Conservation (phyloP, 2,329 filamentous ascomycete species). For the Cyclaneusma minus region DNA sequence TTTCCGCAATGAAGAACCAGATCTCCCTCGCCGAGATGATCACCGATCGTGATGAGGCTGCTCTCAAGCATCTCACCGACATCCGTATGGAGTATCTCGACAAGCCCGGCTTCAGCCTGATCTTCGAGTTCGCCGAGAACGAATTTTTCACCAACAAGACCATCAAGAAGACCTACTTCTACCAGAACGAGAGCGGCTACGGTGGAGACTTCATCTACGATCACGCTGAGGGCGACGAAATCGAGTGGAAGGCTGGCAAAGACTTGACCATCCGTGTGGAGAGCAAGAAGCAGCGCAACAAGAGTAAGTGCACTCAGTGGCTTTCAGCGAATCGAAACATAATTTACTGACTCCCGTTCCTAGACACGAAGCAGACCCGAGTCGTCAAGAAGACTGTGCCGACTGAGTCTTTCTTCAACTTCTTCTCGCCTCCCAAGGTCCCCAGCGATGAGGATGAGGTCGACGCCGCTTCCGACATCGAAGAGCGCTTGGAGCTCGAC, state of each 20-base stretch:
- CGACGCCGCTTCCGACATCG: constrained; percentile 75
- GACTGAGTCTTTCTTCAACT: constrained; percentile 89
- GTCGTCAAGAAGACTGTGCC: constrained; percentile 99
- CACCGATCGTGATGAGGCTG: constrained; percentile 90
- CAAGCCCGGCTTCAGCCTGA: constrained; percentile 92
- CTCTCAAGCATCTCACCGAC: constrained; percentile 77
- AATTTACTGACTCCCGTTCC: constrained; percentile 1
- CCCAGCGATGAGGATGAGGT: constrained; percentile 56
- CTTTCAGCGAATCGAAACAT: neutral
- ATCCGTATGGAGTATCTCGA: constrained; percentile 99
- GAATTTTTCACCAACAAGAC: constrained; percentile 96
- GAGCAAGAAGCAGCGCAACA: constrained; percentile 99
- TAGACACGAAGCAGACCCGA: constrained; percentile 97
- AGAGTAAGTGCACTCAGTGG: constrained; percentile 50
- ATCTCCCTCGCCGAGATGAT: constrained; percentile 96
- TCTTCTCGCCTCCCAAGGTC: constrained; percentile 86
- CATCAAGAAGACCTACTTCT: constrained; percentile 96
- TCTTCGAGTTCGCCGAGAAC: constrained; percentile 93
- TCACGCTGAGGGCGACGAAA: constrained; percentile 94
- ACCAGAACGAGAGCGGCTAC: constrained; percentile 97
- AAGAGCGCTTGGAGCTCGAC: constrained; percentile 94
- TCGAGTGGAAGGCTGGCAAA: constrained; percentile 88
- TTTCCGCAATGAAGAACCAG: constrained; percentile 99
- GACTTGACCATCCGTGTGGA: constrained; percentile 90
- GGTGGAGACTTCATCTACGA: constrained; percentile 99